These are phyloP conservation scores for Teunomyces atbi DNA, from an alignment of 805 yeast species.

Conservation along the genomic window DNA sequence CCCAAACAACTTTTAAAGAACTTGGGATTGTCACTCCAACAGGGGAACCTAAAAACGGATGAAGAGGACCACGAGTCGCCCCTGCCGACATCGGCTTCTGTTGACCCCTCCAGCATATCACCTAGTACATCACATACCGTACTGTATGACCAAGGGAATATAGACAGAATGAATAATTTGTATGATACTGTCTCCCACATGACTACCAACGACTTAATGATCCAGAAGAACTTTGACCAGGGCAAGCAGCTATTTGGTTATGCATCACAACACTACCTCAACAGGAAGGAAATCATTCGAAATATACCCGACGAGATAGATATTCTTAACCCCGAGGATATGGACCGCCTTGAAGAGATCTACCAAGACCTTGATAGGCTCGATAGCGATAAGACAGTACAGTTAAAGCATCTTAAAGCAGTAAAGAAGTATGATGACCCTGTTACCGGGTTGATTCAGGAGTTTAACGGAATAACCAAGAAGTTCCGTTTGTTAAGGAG, in stretches of 20 bases:
- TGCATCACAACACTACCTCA: constrained; percentile 34
- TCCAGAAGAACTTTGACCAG: constrained; percentile 35
- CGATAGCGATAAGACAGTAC: constrained; percentile 38
- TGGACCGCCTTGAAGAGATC: constrained; percentile 28
- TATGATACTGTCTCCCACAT: constrained; percentile 33
- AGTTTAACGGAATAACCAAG: constrained; percentile 34
- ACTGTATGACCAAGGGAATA: constrained; percentile 7
- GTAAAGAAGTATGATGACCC: constrained; percentile 34
- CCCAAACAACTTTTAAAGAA: constrained; percentile 23
- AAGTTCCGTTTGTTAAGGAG: constrained; percentile 39
- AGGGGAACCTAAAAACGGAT: constrained; percentile 25
- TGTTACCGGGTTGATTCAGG: constrained; percentile 26
- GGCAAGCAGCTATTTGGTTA: constrained; percentile 34
- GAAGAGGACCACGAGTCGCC: constrained; percentile 3
- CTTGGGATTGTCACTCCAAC: constrained; percentile 31
- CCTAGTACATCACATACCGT: neutral
- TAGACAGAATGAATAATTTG: constrained; percentile 17
- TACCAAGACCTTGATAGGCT: constrained; percentile 30
- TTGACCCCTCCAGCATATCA: neutral
- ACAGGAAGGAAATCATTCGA: constrained; percentile 28
- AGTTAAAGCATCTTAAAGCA: constrained; percentile 34
- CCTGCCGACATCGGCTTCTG: constrained; percentile 1
- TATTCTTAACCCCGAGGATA: constrained; percentile 26
- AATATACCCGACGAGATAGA: constrained; percentile 38
- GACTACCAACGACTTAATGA: constrained; percentile 35